Evolutionary conservation across 2,329 filamentous ascomycete genomes (phyloP).

Genomic region (Nemania diffusa): DNA sequence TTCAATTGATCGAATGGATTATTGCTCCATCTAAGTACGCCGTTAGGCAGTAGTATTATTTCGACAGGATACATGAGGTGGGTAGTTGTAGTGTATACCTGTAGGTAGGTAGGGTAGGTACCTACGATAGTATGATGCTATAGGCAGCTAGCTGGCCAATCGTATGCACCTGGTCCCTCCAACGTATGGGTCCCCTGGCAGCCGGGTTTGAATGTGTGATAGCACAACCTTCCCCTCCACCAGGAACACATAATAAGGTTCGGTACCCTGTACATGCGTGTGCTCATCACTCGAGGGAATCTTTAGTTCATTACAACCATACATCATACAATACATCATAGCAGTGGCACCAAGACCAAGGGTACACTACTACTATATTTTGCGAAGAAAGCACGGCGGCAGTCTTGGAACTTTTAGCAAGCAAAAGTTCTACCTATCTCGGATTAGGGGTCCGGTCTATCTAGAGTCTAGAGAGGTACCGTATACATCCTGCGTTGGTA

Average conservation of each 20-base stretch:
- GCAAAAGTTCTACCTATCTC: too few relatives aligned
- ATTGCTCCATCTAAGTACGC: too few relatives aligned
- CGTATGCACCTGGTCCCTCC: not conserved
- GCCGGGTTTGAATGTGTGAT: not conserved
- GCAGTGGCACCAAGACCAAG: not conserved
- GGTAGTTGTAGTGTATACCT: too few relatives aligned
- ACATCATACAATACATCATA: not conserved
- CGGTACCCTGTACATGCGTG: not conserved
- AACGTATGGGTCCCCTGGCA: not conserved
- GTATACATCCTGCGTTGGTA: not conserved
- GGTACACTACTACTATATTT: too few relatives aligned
- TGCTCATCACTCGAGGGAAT: not conserved
- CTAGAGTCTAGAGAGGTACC: not conserved
- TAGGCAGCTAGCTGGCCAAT: slow-evolving; percentile 3
- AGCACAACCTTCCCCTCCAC: slow-evolving; percentile 6
- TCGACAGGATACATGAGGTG: too few relatives aligned
- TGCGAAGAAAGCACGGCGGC: too few relatives aligned
- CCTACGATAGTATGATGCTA: too few relatives aligned
- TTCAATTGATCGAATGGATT: too few relatives aligned
- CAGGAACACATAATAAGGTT: not conserved
- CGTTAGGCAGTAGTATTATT: too few relatives aligned
- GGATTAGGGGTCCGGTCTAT: too few relatives aligned
- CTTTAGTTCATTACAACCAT: not conserved
- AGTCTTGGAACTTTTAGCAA: too few relatives aligned
- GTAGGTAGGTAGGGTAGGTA: not conserved